Base-by-base conservation (phyloP, 1,284 basidiomycete genomes). In the Boletellus deceptivus region DNA sequence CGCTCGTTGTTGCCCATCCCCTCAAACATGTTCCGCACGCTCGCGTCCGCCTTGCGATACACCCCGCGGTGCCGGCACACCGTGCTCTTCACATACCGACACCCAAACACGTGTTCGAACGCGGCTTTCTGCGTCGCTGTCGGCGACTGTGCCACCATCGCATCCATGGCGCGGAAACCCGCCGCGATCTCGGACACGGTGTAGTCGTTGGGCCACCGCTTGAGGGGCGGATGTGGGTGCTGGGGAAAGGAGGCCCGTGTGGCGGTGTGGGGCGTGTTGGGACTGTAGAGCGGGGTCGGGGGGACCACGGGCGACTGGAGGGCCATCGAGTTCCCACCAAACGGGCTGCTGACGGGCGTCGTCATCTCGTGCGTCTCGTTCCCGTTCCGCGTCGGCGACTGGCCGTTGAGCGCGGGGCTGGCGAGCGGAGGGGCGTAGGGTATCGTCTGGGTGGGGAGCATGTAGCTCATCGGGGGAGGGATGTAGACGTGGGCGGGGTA, bases 121-220 rank as follows among this genome's bases (percentile, higher is more conserved):
- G 83, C 82, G 1, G 68, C 67, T 25, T 77, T 78, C 61, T 85
- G 83, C 4, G 82, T 85, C 17, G 70, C 55, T 3, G 66, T 63
- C 3, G 75, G 71, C 17, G 70, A 71, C 46, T 66, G 55, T 0
- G 70, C 67, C 17, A 80, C 73, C 44, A 82, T 69, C 6, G 63
- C 43, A 55, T 84, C 81, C 78, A 85, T 83, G 49, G 68, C 57
- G 33, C 67, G 72, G 64, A 86, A 83, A 1, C 83, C 83, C 1
- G 64, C 62, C 3, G 80, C 73, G 47, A 86, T 71, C 60, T 86
- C 82, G 47, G 72, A 74, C 14, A 86, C 83, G 8, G 79, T 81
- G 62, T 83, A 84, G 66, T 86, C 83, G 59, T 85, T 83, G 38
- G 83, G 83, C 84, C 84, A 86, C 13, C 82, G 78, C 61, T 83